Percentiles rank a stretch among this genome's conserved stretches.
phyloP scores from a whole-genome alignment of 331 rosid genomes.

The Cydonia oblonga region DNA sequence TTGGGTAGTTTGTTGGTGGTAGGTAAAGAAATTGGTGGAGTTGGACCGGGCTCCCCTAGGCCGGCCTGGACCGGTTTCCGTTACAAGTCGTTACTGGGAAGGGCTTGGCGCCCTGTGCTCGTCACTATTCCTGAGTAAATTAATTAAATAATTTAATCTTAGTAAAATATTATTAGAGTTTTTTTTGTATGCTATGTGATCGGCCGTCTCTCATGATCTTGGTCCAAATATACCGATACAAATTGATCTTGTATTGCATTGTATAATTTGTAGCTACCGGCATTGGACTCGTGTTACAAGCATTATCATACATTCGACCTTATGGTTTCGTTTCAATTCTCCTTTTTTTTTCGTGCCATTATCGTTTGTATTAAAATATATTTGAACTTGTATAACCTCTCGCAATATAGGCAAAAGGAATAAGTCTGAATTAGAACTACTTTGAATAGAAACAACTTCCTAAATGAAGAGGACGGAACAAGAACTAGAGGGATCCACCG shows the following conservation, averaged over 20 bases:
- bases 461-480: background rate
- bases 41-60: conserved; percentile 34
- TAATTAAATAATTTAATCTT: background rate
- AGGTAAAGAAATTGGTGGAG: background rate
- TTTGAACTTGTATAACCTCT: background rate
- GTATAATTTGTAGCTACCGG: background rate
- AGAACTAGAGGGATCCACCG: background rate
- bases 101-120: conserved; percentile 72
- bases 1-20: conserved; percentile 2
- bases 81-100: conserved; percentile 44
- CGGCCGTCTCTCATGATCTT: background rate
- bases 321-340: background rate
- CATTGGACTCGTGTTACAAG: background rate
- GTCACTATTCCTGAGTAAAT: conserved; percentile 44
- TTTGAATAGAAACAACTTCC: background rate
- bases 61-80: conserved; percentile 67
- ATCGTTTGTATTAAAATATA: background rate
- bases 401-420: background rate
- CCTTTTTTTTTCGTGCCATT: no score
- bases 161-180: background rate
- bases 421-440: background rate
- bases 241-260: background rate
- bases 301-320: background rate
- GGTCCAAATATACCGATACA: background rate
- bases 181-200: no score